These are phyloP conservation scores for Primulina huaijiensis DNA, from an alignment of 257 asterid genomes.

Conservation along the genomic window DNA sequence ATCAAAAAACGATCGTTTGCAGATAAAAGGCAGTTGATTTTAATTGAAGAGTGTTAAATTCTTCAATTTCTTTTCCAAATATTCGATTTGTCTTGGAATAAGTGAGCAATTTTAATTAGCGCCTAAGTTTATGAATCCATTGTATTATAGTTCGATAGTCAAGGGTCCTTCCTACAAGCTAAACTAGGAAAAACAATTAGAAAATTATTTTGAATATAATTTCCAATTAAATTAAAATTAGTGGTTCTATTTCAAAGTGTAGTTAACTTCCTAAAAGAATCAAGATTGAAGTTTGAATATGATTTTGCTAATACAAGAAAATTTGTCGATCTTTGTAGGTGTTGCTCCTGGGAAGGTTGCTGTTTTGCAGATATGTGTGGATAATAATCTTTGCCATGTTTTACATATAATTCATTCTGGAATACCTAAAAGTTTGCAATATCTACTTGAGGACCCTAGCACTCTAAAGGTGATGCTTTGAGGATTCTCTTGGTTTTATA, in stretches of 20 bases:
- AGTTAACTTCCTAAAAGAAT: background rate
- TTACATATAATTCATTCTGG: conserved; percentile 78
- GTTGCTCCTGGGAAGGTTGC: conserved; percentile 83
- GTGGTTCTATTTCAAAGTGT: background rate
- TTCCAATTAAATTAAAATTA: background rate
- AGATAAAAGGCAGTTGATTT: no score
- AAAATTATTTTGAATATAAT: no score
- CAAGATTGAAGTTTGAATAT: background rate
- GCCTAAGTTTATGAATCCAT: no score
- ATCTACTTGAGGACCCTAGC: conserved; percentile 68
- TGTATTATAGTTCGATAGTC: no score
- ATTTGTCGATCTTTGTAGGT: conserved; percentile 44
- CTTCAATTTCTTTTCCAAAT: no score
- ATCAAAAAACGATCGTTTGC: no score
- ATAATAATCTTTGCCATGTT: conserved; percentile 54
- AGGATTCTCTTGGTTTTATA: conserved; percentile 8
- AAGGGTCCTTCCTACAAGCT: no score
- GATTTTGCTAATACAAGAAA: conserved; percentile 24
- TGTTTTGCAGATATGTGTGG: conserved; percentile 87
- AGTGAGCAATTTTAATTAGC: no score
- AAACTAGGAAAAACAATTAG: no score
- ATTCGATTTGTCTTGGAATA: no score
- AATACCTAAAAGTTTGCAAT: conserved; percentile 57
- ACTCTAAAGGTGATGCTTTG: conserved; percentile 57
- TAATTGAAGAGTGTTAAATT: no score